These are phyloP conservation scores for Protostelium mycophagum DNA, from an alignment of 78 protist genomes.

Conservation along the genomic window DNA sequence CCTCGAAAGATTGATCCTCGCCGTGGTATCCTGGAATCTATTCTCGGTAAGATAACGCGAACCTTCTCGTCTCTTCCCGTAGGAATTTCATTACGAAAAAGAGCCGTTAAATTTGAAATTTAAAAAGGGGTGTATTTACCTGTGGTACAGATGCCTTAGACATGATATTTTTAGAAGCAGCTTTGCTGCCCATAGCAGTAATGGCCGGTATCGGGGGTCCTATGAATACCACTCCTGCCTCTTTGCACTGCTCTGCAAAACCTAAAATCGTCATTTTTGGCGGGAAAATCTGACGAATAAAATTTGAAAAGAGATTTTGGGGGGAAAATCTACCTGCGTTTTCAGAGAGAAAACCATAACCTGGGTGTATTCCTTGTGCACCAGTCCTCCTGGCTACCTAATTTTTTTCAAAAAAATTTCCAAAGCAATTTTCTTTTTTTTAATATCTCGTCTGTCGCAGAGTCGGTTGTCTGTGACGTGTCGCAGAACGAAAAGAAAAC, in stretches of 20 bases:
- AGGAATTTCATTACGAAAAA: not conserved
- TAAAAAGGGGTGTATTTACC: constrained; percentile 19
- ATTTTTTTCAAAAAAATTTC: no score
- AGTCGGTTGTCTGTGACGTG: not conserved
- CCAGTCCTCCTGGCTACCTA: not conserved
- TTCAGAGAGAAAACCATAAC: constrained; percentile 95
- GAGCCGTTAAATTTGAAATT: not conserved
- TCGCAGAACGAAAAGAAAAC: constrained; percentile 3
- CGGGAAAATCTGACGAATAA: not conserved
- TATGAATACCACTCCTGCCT: constrained; percentile 72
- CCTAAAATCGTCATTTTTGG: no score
- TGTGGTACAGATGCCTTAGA: not conserved
- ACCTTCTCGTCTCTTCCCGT: no score
- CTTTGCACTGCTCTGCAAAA: constrained; percentile 62
- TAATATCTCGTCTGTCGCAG: not conserved
- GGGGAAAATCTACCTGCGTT: constrained; percentile 38
- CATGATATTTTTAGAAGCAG: constrained; percentile 84
- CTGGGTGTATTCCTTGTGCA: constrained; percentile 88
- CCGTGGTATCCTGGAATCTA: constrained; percentile 87
- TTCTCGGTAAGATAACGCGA: not conserved
- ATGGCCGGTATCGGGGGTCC: constrained; percentile 87
- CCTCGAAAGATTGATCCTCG: constrained; percentile 70
- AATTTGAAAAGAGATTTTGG: not conserved
- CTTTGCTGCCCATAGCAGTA: constrained; percentile 76
- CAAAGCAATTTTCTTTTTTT: not conserved